These are phyloP conservation scores for Plasmodium blacklocki DNA, from an alignment of 169 alveolate species.

Conservation along the genomic window DNA sequence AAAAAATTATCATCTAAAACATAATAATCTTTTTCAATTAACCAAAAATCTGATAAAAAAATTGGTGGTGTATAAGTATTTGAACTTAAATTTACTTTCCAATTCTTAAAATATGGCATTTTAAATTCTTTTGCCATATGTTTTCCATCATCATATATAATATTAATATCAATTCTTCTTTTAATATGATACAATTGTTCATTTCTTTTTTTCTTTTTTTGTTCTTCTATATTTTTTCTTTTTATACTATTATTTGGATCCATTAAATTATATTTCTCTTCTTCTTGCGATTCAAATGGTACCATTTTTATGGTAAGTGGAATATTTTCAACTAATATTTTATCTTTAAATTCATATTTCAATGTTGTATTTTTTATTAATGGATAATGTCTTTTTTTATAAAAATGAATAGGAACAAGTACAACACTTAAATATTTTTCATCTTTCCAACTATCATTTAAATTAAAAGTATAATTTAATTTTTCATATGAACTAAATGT, in stretches of 20 bases:
- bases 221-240: constrained; percentile 14
- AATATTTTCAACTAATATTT: constrained; percentile 67
- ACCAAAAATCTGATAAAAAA: constrained; percentile 82
- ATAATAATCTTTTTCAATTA: constrained; percentile 78
- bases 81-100: constrained; percentile 73
- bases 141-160: constrained; percentile 70
- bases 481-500: constrained; percentile 39
- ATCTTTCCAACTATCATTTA: constrained; percentile 71
- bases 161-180: constrained; percentile 78
- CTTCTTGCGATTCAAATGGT: constrained; percentile 53
- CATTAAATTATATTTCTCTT: constrained; percentile 62
- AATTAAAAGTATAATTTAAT: constrained; percentile 21
- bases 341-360: constrained; percentile 32
- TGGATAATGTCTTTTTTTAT: constrained; percentile 33
- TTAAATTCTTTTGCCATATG: constrained; percentile 75
- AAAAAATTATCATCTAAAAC: constrained; percentile 56
- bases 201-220: constrained; percentile 6
- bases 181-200: constrained; percentile 78
- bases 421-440: constrained; percentile 67
- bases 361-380: constrained; percentile 20
- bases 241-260: neutral
- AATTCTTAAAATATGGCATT: constrained; percentile 78
- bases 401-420: constrained; percentile 51
- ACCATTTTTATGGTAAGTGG: constrained; percentile 66
- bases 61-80: constrained; percentile 78